Percentiles rank a stretch among this genome's conserved stretches.
These are phyloP conservation scores for Pugionium dolabratum DNA, from an alignment of 345 rosid species.

Conservation along the genomic window DNA sequence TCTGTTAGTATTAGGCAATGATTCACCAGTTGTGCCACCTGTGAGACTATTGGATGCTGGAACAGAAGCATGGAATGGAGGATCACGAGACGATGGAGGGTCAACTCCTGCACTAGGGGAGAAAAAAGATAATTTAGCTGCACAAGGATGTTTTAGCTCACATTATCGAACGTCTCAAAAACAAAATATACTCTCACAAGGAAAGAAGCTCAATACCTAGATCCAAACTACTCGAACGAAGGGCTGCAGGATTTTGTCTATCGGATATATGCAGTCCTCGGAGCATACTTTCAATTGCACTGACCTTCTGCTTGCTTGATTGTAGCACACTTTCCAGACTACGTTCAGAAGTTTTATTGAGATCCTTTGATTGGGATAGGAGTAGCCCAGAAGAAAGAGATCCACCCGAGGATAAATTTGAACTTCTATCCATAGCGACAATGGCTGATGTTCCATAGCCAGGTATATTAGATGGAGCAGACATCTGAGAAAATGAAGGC, in stretches of 20 bases:
- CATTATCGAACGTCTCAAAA: constrained; percentile 24
- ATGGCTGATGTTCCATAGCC: constrained; percentile 98
- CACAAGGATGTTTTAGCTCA: constrained; percentile 41
- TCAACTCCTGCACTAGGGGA: constrained; percentile 99
- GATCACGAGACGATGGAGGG: constrained; percentile 99
- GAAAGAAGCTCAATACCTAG: constrained; percentile 73
- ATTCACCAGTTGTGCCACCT: constrained; percentile 53
- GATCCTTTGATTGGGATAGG: constrained; percentile 69
- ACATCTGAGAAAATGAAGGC: constrained; percentile 56
- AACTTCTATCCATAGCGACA: constrained; percentile 92
- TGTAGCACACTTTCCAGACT: constrained; percentile 95
- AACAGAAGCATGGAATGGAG: constrained; percentile 75
- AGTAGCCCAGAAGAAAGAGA: constrained; percentile 78
- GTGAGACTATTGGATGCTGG: constrained; percentile 67
- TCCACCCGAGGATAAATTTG: constrained; percentile 64
- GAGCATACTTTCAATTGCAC: constrained; percentile 99
- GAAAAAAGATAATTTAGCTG: constrained; percentile 60
- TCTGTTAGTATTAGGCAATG: constrained; percentile 53
- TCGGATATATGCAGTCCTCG: constrained; percentile 88
- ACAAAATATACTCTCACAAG: constrained; percentile 32
- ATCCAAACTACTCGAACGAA: constrained; percentile 92
- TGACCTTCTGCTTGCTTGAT: constrained; percentile 96
- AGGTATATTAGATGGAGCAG: constrained; percentile 58
- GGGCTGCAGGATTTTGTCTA: constrained; percentile 74
- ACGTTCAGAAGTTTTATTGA: constrained; percentile 75